These are phyloP conservation scores for Onygenales sp. DNA, from an alignment of 2,329 filamentous ascomycete genomes.

Conservation along the genomic window DNA sequence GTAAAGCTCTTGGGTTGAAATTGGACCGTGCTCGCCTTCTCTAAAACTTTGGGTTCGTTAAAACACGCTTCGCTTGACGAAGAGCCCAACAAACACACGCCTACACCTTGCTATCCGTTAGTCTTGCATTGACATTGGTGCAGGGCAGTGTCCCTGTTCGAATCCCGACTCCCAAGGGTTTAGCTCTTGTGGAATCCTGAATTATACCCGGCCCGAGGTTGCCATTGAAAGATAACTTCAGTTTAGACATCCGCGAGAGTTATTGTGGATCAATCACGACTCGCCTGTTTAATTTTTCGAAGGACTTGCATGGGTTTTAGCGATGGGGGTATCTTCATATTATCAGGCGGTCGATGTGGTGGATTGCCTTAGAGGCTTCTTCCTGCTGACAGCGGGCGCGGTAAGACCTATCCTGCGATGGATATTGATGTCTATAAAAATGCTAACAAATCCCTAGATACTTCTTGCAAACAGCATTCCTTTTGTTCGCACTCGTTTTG, in stretches of 20 bases:
- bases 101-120: background rate
- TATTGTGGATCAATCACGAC: too few species aligned
- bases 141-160: too few species aligned
- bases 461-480: slow-evolving; percentile 43
- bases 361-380: background rate
- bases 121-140: background rate
- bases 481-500: slow-evolving; percentile 45
- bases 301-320: background rate
- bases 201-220: too few species aligned
- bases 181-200: too few species aligned
- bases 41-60: too few species aligned
- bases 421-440: background rate
- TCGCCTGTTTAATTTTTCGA: too few species aligned
- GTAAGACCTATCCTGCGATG: background rate
- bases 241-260: too few species aligned
- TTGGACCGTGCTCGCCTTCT: too few species aligned
- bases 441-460: slow-evolving; percentile 23
- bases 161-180: too few species aligned
- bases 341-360: background rate
- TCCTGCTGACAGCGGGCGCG: slow-evolving; percentile 3
- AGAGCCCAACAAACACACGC: background rate
- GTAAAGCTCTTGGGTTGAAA: too few species aligned
- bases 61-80: background rate
- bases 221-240: too few species aligned
- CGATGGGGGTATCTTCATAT: background rate